Evolutionary conservation across 2,329 filamentous ascomycete genomes (phyloP).

Genomic region (Monosporascus sp.): DNA sequence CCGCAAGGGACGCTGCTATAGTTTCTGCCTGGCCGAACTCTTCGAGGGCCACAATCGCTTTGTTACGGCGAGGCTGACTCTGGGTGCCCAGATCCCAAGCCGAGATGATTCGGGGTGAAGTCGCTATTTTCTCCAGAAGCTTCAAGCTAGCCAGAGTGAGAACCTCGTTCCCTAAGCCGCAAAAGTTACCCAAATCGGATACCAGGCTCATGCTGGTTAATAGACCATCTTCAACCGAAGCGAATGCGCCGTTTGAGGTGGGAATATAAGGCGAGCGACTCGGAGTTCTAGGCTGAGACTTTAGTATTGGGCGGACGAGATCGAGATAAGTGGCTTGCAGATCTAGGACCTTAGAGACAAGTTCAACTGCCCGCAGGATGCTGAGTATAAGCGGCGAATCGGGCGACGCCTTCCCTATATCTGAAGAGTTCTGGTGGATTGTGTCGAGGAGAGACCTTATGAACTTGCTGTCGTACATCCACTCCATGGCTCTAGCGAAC

Average conservation of each 20-base stretch:
- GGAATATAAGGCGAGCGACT: constrained; percentile 25
- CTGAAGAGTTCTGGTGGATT: constrained; percentile 68
- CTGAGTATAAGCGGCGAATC: constrained; percentile 79
- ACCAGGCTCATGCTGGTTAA: constrained; percentile 75
- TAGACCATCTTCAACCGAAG: constrained; percentile 90
- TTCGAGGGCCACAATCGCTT: constrained; percentile 83
- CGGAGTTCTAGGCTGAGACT: constrained; percentile 49
- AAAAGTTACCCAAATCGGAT: constrained; percentile 79
- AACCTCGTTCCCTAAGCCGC: constrained; percentile 74
- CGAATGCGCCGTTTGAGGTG: constrained; percentile 62
- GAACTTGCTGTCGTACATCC: constrained; percentile 92
- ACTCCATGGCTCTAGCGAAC: constrained; percentile 93
- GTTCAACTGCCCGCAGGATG: constrained; percentile 73
- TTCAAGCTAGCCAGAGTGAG: constrained; percentile 76
- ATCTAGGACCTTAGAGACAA: constrained; percentile 77
- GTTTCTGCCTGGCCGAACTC: constrained; percentile 72
- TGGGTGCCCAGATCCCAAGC: constrained; percentile 58
- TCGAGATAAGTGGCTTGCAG: constrained; percentile 89
- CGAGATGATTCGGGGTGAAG: constrained; percentile 74
- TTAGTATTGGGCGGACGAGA: constrained; percentile 75
- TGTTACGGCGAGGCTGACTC: constrained; percentile 65
- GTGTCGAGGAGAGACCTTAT: constrained; percentile 72
- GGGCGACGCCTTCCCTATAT: constrained; percentile 65
- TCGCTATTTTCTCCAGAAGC: constrained; percentile 79
- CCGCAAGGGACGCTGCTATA: constrained; percentile 69